Percentiles rank a stretch among this genome's conserved stretches.
Evolutionary conservation across 139 green algal species (phyloP).

Genomic region (Chlamydomonas sp.): DNA sequence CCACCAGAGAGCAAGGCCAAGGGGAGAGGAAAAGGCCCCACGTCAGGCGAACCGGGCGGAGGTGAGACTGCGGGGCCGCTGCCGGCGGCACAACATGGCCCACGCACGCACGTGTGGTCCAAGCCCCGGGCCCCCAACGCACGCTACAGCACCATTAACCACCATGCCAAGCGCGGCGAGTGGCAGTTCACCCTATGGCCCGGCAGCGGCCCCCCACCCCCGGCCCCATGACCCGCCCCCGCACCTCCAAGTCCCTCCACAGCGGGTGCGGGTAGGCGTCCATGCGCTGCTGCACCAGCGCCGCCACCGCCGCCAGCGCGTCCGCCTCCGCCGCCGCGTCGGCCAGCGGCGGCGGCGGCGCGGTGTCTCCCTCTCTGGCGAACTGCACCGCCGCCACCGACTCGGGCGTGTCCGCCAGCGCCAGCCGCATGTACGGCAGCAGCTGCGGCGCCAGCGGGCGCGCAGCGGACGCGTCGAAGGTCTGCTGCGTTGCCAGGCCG

Average conservation of each 20-base stretch:
- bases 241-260: conserved; percentile 58
- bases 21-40: no score
- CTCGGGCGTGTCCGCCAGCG: conserved; percentile 61
- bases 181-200: no score
- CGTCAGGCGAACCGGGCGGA: no score
- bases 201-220: no score
- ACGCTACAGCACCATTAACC: no score
- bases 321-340: conserved; percentile 51
- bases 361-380: neutral
- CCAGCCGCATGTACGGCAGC: conserved; percentile 86
- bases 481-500: conserved; percentile 30
- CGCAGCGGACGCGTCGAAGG: conserved; percentile 53
- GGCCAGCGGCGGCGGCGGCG: neutral
- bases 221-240: neutral
- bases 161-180: no score
- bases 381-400: neutral
- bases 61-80: no score
- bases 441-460: conserved; percentile 69
- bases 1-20: neutral
- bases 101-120: no score
- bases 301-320: conserved; percentile 65
- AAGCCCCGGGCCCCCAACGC: no score
- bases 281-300: conserved; percentile 55
- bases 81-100: no score
- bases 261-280: conserved; percentile 46